Percentiles rank a stretch among this genome's conserved stretches.
These are phyloP conservation scores for Cercospora sp. DNA, from an alignment of 2,329 filamentous ascomycete species.

Conservation along the genomic window DNA sequence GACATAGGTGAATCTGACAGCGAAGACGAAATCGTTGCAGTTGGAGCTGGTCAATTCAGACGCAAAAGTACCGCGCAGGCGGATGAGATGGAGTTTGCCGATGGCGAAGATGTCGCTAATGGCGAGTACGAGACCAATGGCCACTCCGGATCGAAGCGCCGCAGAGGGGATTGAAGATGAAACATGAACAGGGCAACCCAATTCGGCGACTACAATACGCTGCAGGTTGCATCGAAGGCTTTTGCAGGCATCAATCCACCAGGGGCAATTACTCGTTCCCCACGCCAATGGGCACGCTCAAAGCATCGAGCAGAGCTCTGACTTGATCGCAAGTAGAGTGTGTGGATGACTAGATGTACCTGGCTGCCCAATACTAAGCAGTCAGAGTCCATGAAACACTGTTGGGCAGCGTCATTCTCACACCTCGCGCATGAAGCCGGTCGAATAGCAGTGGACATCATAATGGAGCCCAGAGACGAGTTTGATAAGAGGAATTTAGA, in stretches of 20 bases:
- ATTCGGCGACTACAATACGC: neutral
- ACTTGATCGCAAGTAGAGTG: neutral
- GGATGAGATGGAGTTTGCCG: conserved; percentile 51
- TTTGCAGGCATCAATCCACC: neutral
- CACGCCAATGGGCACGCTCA: neutral
- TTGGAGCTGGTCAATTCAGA: conserved; percentile 78
- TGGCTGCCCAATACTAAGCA: neutral
- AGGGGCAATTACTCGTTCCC: neutral
- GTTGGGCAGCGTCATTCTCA: neutral
- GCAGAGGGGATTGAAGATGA: conserved; percentile 25
- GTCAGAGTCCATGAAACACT: neutral
- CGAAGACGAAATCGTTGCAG: conserved; percentile 77
- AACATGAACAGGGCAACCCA: neutral
- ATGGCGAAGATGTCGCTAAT: conserved; percentile 28
- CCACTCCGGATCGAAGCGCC: conserved; percentile 28
- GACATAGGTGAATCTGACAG: conserved; percentile 92
- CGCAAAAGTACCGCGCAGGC: conserved; percentile 62
- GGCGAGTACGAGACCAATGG: conserved; percentile 29
- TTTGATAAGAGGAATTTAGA: neutral
- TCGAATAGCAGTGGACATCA: neutral
- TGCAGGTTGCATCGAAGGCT: neutral
- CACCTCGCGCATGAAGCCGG: neutral
- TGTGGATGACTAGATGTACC: neutral
- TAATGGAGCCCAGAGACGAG: neutral
- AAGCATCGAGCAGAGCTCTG: neutral